Evolutionary conservation across 2,329 filamentous ascomycete genomes (phyloP).

Genomic region (Fusarium sp.): DNA sequence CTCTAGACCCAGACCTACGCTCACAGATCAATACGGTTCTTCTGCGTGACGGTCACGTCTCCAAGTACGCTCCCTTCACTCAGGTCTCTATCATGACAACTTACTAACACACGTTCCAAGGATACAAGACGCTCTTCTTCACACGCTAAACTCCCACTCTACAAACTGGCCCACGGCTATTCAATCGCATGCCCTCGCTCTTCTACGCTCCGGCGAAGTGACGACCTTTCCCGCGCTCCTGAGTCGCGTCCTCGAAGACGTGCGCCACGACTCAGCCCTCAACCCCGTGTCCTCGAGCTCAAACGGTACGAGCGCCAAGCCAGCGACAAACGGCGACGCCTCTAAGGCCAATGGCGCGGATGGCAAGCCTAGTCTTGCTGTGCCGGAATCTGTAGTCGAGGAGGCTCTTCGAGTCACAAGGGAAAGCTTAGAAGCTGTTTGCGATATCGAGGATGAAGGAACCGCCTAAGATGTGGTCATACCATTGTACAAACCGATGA

Average conservation of each 20-base stretch:
- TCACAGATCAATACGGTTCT: constrained; percentile 71
- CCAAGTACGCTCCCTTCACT: constrained; percentile 58
- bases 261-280: constrained; percentile 60
- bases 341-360: constrained; percentile 44
- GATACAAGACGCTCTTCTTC: constrained; percentile 73
- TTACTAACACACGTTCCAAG: constrained; percentile 43
- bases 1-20: constrained; percentile 69
- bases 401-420: constrained; percentile 70
- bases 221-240: constrained; percentile 71
- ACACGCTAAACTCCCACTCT: constrained; percentile 68
- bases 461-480: not conserved
- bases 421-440: constrained; percentile 66
- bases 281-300: constrained; percentile 41
- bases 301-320: constrained; percentile 49
- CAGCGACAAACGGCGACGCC: constrained; percentile 47
- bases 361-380: constrained; percentile 58
- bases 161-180: constrained; percentile 72
- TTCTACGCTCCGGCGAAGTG: constrained; percentile 70
- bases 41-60: constrained; percentile 68
- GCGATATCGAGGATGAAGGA: constrained; percentile 50
- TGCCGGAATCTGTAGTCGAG: constrained; percentile 69
- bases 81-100: not conserved
- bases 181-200: constrained; percentile 68
- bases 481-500: not conserved
- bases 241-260: constrained; percentile 69